Percentiles rank a stretch among this genome's conserved stretches.
These are phyloP conservation scores for Claviceps spartinae DNA, from an alignment of 2,329 filamentous ascomycete species.

Conservation along the genomic window DNA sequence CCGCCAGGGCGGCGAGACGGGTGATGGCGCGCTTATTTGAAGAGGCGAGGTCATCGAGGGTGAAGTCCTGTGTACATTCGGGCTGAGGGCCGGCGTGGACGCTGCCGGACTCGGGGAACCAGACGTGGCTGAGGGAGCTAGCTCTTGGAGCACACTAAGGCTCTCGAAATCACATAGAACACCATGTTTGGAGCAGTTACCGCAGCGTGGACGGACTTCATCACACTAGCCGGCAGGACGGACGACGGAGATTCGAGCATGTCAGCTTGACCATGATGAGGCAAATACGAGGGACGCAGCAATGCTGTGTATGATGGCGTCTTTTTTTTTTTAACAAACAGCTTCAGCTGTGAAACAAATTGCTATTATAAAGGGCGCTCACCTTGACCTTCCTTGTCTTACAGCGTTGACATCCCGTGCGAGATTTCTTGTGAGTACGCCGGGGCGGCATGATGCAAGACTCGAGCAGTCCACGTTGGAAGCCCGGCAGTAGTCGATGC, in stretches of 20 bases:
- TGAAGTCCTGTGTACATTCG: constrained; percentile 4
- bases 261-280: neutral
- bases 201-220: constrained; percentile 50
- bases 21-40: constrained; percentile 19
- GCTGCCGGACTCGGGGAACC: constrained; percentile 8
- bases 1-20: constrained; percentile 8
- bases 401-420: constrained; percentile 51
- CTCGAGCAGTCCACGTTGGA: constrained; percentile 12
- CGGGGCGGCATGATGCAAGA: constrained; percentile 42
- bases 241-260: neutral
- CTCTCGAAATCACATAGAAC: constrained; percentile 52
- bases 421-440: constrained; percentile 56
- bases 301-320: neutral
- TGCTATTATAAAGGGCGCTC: constrained; percentile 5
- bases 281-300: neutral
- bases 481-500: constrained; percentile 13
- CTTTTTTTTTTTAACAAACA: too few species aligned
- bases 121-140: constrained; percentile 23
- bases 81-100: constrained; percentile 3
- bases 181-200: constrained; percentile 54
- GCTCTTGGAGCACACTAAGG: constrained; percentile 31
- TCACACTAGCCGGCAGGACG: constrained; percentile 36
- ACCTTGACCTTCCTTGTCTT: constrained; percentile 61
- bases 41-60: constrained; percentile 17
- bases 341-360: neutral